phyloP scores from a whole-genome alignment of 2,329 filamentous ascomycete genomes.

The Sporothrix globosa region DNA sequence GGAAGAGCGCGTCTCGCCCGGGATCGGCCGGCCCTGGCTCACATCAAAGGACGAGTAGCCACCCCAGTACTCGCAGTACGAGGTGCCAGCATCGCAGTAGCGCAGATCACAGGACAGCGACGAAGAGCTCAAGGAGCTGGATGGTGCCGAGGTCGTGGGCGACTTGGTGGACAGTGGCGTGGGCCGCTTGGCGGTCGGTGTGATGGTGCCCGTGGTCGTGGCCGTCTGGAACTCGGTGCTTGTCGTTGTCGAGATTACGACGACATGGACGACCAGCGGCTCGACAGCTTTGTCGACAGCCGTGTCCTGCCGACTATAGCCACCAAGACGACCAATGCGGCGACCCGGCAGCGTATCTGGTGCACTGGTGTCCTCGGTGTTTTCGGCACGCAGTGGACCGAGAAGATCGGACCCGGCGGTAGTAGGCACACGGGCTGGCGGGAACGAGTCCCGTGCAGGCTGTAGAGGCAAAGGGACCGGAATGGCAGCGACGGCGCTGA shows the following conservation, averaged over 20 bases:
- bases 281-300: not conserved
- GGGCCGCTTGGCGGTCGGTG: not conserved
- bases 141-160: not conserved
- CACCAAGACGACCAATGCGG: conserved; percentile 11
- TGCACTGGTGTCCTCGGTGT: not conserved
- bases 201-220: conserved; percentile 10
- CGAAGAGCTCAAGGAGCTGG: not conserved
- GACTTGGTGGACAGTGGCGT: not conserved
- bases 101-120: conserved; percentile 32
- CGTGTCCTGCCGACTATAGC: not conserved
- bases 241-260: not conserved
- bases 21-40: conserved; percentile 31
- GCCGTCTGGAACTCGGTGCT: conserved; percentile 18
- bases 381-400: not conserved
- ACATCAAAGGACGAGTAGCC: conserved; percentile 36
- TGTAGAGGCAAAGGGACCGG: not conserved
- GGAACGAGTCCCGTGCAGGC: not conserved
- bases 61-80: conserved; percentile 38
- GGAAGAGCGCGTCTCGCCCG: conserved; percentile 35
- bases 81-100: conserved; percentile 35
- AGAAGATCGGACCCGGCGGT: not conserved
- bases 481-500: conserved; percentile 13
- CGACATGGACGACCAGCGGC: not conserved
- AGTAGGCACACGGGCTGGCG: not conserved
- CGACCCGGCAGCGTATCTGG: not conserved